Base-by-base conservation (phyloP, 345 rosid genomes). In the Boechera divaricarpa region DNA sequence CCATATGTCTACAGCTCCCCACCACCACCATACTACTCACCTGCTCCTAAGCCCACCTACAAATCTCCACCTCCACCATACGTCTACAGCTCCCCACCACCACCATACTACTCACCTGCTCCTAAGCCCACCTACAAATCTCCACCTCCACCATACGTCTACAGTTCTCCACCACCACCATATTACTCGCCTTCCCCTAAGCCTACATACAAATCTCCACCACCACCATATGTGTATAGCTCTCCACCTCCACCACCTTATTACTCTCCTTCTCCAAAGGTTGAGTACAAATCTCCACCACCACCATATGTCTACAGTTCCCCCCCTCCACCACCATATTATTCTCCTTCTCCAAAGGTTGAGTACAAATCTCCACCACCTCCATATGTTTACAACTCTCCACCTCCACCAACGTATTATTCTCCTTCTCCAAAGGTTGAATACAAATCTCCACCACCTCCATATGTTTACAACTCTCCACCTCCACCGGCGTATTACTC, bases 391-490 rank as follows among this genome's bases (percentile, higher is more conserved):
- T 57, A 57, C 62, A 57, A 5, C 0, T 57, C 62, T 1, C 62
- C 62, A 32, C 62, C 60, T 3, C 60, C 62, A 57, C 62, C 62
- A 0, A 0, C 41, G 0, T 57, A 57, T 15, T 57, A 57, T 0
- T 32, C 62, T 3, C 62, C 41, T 15, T 57, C 62, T 32, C 62
- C 62, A 32, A 57, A 57, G 62, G 39, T 32, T 57, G 62, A 57
- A 0, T 57, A 57, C 41, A 57, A 32, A 57, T 57, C 62, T 32
- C 62, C 41, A 0, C 62, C 62, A 32, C 62, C 41, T 1, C 62
- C 41, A 0, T 57, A 57, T 32, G 62, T 15, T 1, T 57, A 57
- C 62, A 15, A 8, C 0, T 58, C 63, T n/a, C 63, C 63, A 33
- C 63, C 63, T 7, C 63, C 63, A 57, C 63, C 63, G 0, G 0